Conservation (phyloP, 352 stramenopile genomes). For the Pythium monospermum region DNA sequence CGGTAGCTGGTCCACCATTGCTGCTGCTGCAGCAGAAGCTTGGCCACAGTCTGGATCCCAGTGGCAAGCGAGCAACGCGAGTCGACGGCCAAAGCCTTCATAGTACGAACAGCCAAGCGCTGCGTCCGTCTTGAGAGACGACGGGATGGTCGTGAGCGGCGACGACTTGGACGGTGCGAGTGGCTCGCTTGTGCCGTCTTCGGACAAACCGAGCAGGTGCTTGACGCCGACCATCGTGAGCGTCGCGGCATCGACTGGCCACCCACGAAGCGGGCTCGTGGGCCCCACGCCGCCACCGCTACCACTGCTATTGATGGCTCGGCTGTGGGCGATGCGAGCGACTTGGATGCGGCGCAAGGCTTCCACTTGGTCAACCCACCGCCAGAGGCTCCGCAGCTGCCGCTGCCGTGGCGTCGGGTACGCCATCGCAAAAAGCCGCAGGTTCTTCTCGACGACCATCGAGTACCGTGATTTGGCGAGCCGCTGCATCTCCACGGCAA, state of each 20-base stretch:
- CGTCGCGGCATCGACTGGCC: conserved; percentile 62
- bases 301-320: no score
- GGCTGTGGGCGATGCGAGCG: conserved; percentile 43
- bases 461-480: conserved; percentile 76
- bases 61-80: conserved; percentile 72
- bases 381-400: conserved; percentile 61
- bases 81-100: conserved; percentile 60
- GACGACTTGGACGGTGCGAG: conserved; percentile 5
- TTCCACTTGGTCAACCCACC: conserved; percentile 85
- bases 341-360: conserved; percentile 55
- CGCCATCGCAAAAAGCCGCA: conserved; percentile 55
- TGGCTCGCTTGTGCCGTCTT: conserved; percentile 21
- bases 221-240: conserved; percentile 63
- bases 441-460: conserved; percentile 66
- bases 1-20: neutral
- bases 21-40: neutral
- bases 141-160: conserved; percentile 28
- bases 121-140: conserved; percentile 54
- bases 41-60: conserved; percentile 78
- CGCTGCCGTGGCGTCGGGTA: conserved; percentile 29
- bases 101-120: conserved; percentile 66
- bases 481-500: conserved; percentile 70
- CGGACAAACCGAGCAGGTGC: conserved; percentile 38
- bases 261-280: conserved; percentile 47
- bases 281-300: conserved; percentile 22